phyloP scores from a whole-genome alignment of 2,329 filamentous ascomycete genomes.

The Curvularia spicifera region DNA sequence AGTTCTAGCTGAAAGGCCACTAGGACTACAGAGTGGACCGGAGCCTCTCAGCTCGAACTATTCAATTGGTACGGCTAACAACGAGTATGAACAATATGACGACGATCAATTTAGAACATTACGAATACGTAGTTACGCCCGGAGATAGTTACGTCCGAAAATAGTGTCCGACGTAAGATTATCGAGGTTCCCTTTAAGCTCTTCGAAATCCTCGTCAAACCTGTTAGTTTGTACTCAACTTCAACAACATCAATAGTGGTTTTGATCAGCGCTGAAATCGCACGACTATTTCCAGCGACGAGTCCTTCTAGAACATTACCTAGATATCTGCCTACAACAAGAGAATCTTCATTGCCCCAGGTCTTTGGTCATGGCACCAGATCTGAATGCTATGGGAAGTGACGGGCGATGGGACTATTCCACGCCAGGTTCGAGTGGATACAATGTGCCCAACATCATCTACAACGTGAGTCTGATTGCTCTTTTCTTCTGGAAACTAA shows the following conservation, averaged over 20 bases:
- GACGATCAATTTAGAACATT: background rate
- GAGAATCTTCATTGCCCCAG: background rate
- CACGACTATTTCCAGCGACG: background rate
- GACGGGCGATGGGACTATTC: constrained; percentile 53
- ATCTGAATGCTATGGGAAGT: constrained; percentile 49
- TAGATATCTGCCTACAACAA: background rate
- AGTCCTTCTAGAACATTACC: no score
- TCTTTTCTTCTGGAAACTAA: background rate
- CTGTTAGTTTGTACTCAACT: background rate
- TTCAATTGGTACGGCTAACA: background rate
- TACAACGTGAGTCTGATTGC: constrained; percentile 36
- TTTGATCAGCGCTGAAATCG: background rate
- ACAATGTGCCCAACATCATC: constrained; percentile 50
- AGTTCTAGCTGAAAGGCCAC: background rate
- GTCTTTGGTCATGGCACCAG: constrained; percentile 48
- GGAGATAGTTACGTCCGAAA: background rate
- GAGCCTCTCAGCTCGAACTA: background rate
- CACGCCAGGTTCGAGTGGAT: constrained; percentile 52
- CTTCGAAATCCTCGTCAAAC: background rate
- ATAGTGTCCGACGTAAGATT: background rate
- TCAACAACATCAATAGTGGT: background rate
- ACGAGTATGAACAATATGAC: background rate
- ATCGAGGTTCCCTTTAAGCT: background rate
- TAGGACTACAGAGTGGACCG: background rate
- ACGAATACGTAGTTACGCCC: background rate